Percentiles rank a stretch among this genome's conserved stretches.
These are phyloP conservation scores for Aschersonia sp. DNA, from an alignment of 2,329 filamentous ascomycete species.

Conservation along the genomic window DNA sequence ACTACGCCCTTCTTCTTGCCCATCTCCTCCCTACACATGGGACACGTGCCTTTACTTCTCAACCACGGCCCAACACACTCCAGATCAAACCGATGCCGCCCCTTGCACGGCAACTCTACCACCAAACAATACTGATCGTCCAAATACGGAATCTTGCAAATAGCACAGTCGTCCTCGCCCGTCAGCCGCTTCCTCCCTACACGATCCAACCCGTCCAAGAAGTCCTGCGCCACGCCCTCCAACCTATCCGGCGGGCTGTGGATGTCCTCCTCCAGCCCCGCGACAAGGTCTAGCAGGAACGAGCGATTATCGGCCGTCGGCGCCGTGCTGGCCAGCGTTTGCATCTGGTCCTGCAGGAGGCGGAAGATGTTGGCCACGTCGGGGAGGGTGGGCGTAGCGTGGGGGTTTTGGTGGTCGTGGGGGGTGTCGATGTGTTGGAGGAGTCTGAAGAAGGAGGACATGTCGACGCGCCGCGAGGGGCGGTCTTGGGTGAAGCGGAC, in stretches of 20 bases:
- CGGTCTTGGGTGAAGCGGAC: conserved; percentile 31
- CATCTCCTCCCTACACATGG: conserved; percentile 47
- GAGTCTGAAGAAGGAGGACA: conserved; percentile 47
- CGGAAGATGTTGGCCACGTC: conserved; percentile 43
- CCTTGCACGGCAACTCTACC: conserved; percentile 48
- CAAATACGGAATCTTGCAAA: conserved; percentile 47
- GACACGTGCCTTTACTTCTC: conserved; percentile 48
- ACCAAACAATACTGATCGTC: conserved; percentile 50
- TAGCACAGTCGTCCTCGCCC: conserved; percentile 41
- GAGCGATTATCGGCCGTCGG: conserved; percentile 31
- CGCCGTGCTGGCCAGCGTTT: conserved; percentile 32
- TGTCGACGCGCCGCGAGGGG: conserved; percentile 41
- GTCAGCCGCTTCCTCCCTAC: conserved; percentile 36
- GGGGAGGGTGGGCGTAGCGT: conserved; percentile 44
- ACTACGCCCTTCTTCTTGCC: conserved; percentile 36
- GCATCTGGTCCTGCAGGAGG: conserved; percentile 44
- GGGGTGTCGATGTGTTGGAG: conserved; percentile 34
- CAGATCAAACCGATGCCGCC: conserved; percentile 45
- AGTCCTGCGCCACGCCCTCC: conserved; percentile 42
- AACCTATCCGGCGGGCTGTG: conserved; percentile 35
- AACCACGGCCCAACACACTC: conserved; percentile 56
- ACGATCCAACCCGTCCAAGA: conserved; percentile 44
- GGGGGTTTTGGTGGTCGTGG: conserved; percentile 33
- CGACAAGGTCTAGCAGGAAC: conserved; percentile 36
- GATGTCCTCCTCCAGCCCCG: conserved; percentile 33